Percentiles rank a stretch among this genome's conserved stretches.
Evolutionary conservation across 2,329 filamentous ascomycete genomes (phyloP).

Genomic region (Exophiala sideris): DNA sequence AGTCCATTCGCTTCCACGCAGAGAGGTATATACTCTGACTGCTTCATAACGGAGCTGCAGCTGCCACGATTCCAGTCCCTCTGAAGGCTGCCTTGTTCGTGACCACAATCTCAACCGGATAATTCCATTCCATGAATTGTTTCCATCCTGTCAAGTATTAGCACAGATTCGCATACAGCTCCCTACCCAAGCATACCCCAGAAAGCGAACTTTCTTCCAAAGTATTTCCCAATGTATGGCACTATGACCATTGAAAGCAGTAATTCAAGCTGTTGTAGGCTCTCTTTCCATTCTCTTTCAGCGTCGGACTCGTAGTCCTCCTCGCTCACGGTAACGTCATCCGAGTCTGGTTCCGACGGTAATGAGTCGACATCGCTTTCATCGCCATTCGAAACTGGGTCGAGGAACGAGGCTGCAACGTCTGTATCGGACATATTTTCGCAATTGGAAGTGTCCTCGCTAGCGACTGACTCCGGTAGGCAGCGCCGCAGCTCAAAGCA

Average conservation of each 20-base stretch:
- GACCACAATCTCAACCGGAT: conserved; percentile 69
- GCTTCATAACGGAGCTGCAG: conserved; percentile 41
- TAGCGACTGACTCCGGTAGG: neutral
- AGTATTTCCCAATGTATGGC: conserved; percentile 90
- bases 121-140: conserved; percentile 91
- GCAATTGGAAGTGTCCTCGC: neutral
- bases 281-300: conserved; percentile 91
- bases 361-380: conserved; percentile 44
- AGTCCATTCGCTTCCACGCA: too few relatives aligned
- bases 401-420: conserved; percentile 32
- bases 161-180: neutral
- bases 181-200: conserved; percentile 66
- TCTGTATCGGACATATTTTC: conserved; percentile 20
- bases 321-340: conserved; percentile 48
- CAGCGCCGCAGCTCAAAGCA: neutral
- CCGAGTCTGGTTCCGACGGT: conserved; percentile 47
- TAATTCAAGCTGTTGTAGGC: conserved; percentile 87
- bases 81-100: conserved; percentile 62
- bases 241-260: conserved; percentile 92
- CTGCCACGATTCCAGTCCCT: conserved; percentile 61
- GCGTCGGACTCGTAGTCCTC: conserved; percentile 73
- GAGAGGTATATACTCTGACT: too few relatives aligned
- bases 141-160: conserved; percentile 67
- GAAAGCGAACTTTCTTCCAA: conserved; percentile 91
- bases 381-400: conserved; percentile 27